A percentile compares a stretch with the other conserved stretches of the same genome.
phyloP scores from a whole-genome alignment of 192 early-diverging fungal species.

The Linnemannia schmuckeri region DNA sequence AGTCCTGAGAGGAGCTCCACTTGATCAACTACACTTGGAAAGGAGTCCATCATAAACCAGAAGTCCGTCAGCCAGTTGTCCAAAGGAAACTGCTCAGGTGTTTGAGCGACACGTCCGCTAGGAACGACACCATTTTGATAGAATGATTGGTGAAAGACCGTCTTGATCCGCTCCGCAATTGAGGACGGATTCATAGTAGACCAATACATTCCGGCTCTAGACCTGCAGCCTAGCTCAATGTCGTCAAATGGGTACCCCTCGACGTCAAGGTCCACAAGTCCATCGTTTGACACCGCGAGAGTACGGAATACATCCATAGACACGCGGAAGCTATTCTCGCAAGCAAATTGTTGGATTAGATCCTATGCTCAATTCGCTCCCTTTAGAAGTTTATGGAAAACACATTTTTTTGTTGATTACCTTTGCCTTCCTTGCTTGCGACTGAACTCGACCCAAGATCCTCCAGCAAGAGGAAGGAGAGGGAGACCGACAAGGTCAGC shows the following conservation, averaged over 20 bases:
- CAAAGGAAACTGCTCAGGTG: neutral
- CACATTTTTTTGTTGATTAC: neutral
- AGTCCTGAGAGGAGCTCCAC: neutral
- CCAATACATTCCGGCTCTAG: neutral
- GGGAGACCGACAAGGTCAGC: neutral
- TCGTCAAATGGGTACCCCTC: neutral
- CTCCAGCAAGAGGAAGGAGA: slow-evolving; percentile 1
- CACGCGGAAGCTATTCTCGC: neutral
- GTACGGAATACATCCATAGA: neutral
- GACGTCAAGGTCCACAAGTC: neutral
- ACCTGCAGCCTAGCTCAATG: neutral
- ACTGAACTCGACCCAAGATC: slow-evolving; percentile 9
- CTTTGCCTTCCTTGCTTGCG: neutral
- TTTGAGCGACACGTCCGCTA: neutral
- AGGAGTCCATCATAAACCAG: neutral
- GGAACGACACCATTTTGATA: neutral
- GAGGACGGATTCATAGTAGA: neutral
- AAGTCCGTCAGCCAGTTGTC: neutral
- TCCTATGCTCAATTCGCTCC: neutral
- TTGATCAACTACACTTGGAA: neutral
- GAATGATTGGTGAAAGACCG: neutral
- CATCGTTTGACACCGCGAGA: neutral
- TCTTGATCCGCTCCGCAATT: neutral
- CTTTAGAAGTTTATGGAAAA: neutral
- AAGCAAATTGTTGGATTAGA: neutral